Percentiles rank a stretch among this genome's conserved stretches.
Evolutionary conservation across 305 asterid species (phyloP).

Genomic region (Salvia sclarea): DNA sequence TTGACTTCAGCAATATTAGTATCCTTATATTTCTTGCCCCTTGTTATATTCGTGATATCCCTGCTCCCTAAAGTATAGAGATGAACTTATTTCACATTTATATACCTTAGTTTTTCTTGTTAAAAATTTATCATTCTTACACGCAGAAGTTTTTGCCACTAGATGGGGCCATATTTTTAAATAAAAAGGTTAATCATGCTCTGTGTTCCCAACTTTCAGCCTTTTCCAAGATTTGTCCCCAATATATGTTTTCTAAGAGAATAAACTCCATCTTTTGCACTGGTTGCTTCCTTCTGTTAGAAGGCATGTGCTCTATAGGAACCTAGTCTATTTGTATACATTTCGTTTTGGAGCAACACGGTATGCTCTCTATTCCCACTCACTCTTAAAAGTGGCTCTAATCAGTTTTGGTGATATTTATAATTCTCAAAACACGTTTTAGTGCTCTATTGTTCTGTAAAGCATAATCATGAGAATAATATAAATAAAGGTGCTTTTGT

Average conservation of each 20-base stretch:
- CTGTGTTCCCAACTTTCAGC: too few species aligned
- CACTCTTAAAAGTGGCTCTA: not conserved
- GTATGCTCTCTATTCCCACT: not conserved
- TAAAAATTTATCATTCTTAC: not conserved
- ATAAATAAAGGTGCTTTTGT: not conserved
- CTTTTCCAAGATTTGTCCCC: too few species aligned
- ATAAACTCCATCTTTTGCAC: too few species aligned
- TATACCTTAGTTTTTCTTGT: not conserved
- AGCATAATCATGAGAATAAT: not conserved
- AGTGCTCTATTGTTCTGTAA: not conserved
- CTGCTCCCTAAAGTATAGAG: not conserved
- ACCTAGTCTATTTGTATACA: not conserved
- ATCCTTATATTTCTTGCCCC: slow-evolving; percentile 10
- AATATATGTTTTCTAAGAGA: too few species aligned
- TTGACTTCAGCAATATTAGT: not conserved
- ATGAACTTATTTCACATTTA: slow-evolving; percentile 7
- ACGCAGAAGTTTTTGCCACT: not conserved
- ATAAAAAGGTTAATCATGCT: too few species aligned
- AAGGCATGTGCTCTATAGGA: not conserved
- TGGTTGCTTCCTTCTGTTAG: not conserved
- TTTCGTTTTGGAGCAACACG: slow-evolving; percentile 4
- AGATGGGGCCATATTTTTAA: not conserved
- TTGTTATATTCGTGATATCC: slow-evolving; percentile 1
- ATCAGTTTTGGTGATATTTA: not conserved
- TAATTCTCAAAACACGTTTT: not conserved